phyloP scores from a whole-genome alignment of 345 rosid genomes.

The Gossypium herbaceum region DNA sequence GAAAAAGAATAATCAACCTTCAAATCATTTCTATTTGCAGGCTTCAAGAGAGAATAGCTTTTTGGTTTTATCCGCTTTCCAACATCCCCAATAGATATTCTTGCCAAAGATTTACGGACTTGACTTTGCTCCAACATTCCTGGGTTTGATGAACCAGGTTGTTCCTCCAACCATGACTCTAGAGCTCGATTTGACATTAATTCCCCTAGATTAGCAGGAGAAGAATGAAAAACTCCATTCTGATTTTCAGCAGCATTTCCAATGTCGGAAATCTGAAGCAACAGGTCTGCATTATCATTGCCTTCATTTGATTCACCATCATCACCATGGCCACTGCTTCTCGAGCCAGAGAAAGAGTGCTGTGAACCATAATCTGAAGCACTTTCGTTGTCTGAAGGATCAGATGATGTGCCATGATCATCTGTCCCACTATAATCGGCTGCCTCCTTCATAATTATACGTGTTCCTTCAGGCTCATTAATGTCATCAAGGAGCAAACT shows the following conservation, averaged over 20 bases:
- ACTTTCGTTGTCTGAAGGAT: conserved; percentile 58
- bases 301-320: conserved; percentile 44
- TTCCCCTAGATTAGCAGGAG: conserved; percentile 42
- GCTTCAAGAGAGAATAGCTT: conserved; percentile 61
- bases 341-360: conserved; percentile 41
- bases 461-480: conserved; percentile 32
- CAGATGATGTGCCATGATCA: conserved; percentile 45
- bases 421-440: conserved; percentile 26
- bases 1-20: conserved; percentile 78
- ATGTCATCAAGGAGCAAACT: conserved; percentile 46
- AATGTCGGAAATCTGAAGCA: conserved; percentile 71
- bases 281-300: conserved; percentile 41
- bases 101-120: conserved; percentile 51
- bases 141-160: conserved; percentile 52
- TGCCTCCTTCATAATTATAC: conserved; percentile 19
- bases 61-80: conserved; percentile 65
- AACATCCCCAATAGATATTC: conserved; percentile 72
- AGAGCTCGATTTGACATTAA: conserved; percentile 58
- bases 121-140: conserved; percentile 38
- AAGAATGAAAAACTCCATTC: conserved; percentile 28
- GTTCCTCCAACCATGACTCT: conserved; percentile 87
- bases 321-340: conserved; percentile 35
- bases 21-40: conserved; percentile 79
- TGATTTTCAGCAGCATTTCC: conserved; percentile 23
- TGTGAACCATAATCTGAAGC: conserved; percentile 68